These are phyloP conservation scores for Aegilops longissima DNA, from an alignment of 176 grass and related monocot genomes.

Conservation along the genomic window DNA sequence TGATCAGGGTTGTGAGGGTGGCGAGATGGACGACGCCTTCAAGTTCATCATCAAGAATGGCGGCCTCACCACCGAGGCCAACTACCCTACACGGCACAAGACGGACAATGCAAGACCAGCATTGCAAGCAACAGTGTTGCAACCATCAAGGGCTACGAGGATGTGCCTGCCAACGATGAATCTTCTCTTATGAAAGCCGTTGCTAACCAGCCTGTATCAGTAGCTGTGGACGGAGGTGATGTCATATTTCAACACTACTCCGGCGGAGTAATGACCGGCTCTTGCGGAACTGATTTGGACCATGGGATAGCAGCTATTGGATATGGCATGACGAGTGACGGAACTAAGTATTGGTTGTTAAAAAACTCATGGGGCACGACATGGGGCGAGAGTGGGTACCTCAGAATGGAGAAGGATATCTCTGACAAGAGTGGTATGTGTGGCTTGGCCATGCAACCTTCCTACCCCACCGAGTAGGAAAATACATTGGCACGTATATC, in stretches of 20 bases:
- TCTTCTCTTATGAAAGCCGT: not conserved
- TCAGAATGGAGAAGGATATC: not conserved
- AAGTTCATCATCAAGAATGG: not conserved
- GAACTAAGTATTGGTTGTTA: not conserved
- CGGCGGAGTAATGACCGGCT: not conserved
- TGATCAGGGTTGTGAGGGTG: not conserved
- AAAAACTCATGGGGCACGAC: not conserved
- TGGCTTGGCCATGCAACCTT: no score
- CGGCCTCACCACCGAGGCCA: not conserved
- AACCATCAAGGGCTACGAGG: not conserved
- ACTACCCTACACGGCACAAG: not conserved
- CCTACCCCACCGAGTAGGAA: no score
- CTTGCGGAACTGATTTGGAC: not conserved
- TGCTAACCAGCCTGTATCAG: not conserved
- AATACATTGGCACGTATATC: no score
- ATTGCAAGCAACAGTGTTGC: not conserved
- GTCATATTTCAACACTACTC: not conserved
- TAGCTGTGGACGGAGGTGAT: not conserved
- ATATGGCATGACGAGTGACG: not conserved
- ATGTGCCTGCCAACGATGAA: not conserved
- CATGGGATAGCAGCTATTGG: not conserved
- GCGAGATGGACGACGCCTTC: not conserved
- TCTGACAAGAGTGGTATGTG: no score
- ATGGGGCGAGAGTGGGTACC: not conserved
- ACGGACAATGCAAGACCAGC: not conserved